These are phyloP conservation scores for Diaporthe capsici DNA, from an alignment of 2,329 filamentous ascomycete genomes.

Conservation along the genomic window DNA sequence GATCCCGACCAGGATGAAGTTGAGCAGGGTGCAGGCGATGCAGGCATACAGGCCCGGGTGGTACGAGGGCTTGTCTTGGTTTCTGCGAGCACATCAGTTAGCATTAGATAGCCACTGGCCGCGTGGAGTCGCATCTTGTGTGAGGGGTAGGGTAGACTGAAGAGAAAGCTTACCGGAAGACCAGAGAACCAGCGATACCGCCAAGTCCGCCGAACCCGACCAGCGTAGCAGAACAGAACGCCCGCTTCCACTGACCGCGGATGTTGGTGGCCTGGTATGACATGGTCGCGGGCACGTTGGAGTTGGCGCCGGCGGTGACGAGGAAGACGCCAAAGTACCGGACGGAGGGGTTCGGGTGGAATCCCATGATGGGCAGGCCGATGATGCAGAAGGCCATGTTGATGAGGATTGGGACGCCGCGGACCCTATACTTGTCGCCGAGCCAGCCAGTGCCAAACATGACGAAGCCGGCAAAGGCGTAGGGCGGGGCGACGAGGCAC, in stretches of 20 bases:
- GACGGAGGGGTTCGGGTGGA: slow-evolving; percentile 66
- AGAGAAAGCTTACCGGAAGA: slow-evolving; percentile 68
- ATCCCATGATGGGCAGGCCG: slow-evolving; percentile 81
- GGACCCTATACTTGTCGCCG: slow-evolving; percentile 76
- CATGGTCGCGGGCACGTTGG: slow-evolving; percentile 81
- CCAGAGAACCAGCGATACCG: slow-evolving; percentile 80
- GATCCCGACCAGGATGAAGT: slow-evolving; percentile 59
- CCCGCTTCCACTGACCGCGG: slow-evolving; percentile 89
- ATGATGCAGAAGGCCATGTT: slow-evolving; percentile 78
- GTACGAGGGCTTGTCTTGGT: slow-evolving; percentile 67
- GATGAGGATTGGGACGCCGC: slow-evolving; percentile 75
- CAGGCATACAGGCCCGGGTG: slow-evolving; percentile 69
- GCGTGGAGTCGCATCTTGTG: neutral
- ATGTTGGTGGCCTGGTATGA: slow-evolving; percentile 91
- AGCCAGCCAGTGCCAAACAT: slow-evolving; percentile 73
- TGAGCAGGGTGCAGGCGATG: slow-evolving; percentile 64
- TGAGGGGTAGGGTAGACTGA: neutral
- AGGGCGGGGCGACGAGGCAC: slow-evolving; percentile 80
- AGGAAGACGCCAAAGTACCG: slow-evolving; percentile 84
- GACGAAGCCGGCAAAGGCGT: slow-evolving; percentile 73
- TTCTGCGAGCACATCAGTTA: slow-evolving; percentile 34
- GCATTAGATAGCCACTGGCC: neutral
- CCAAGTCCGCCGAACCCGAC: slow-evolving; percentile 84
- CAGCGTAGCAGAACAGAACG: slow-evolving; percentile 81
- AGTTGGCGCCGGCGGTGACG: slow-evolving; percentile 81